phyloP scores from a whole-genome alignment of 129 eudicot species.

The Dittrichia graveolens region DNA sequence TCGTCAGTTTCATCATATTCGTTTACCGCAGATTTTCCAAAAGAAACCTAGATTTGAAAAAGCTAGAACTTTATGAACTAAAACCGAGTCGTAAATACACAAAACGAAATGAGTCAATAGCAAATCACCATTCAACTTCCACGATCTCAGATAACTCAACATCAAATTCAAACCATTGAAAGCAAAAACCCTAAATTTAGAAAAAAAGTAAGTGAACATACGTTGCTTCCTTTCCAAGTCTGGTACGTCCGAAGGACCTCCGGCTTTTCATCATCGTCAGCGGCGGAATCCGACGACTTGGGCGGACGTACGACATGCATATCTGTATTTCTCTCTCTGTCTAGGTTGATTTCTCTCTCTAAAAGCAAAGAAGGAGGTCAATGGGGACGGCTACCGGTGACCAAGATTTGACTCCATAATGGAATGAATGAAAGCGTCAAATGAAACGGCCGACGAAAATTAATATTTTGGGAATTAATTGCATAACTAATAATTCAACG shows the following conservation, averaged over 20 bases:
- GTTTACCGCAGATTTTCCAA: neutral
- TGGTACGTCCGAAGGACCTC: constrained; percentile 50
- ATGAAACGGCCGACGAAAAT: constrained; percentile 32
- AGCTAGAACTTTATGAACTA: neutral
- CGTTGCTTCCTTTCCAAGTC: constrained; percentile 70
- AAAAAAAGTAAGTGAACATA: constrained; percentile 23
- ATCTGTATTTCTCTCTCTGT: constrained; percentile 28
- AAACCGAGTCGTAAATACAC: neutral
- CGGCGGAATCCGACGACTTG: constrained; percentile 35
- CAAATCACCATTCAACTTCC: constrained; percentile 15
- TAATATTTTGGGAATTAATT: neutral
- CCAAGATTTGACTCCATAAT: constrained; percentile 31
- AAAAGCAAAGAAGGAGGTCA: constrained; percentile 21
- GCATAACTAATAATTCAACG: constrained; percentile 2
- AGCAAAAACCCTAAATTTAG: neutral
- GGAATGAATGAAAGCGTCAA: constrained; percentile 25
- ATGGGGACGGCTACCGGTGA: constrained; percentile 35
- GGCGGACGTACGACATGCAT: constrained; percentile 62
- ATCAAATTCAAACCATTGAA: neutral
- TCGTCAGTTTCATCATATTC: neutral
- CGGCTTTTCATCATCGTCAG: constrained; percentile 27
- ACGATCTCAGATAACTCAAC: constrained; percentile 12
- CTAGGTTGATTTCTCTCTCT: constrained; percentile 23
- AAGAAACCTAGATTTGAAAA: constrained; percentile 31
- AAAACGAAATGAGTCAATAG: neutral